Evolutionary conservation across 2,329 filamentous ascomycete genomes (phyloP).

Genomic region (Plectosphaerella plurivora): DNA sequence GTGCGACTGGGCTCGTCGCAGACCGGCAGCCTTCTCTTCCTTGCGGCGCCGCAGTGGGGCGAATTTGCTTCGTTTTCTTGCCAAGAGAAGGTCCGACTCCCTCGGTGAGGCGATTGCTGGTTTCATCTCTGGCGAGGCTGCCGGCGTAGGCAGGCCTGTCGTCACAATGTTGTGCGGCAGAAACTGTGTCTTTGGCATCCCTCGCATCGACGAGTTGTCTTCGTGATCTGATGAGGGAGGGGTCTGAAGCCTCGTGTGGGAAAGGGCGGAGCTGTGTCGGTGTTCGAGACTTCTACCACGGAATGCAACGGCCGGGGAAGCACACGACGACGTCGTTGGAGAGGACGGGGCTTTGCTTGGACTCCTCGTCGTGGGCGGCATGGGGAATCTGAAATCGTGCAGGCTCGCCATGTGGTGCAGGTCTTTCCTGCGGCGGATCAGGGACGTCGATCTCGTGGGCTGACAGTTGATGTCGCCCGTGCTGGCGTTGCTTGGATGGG

Average conservation of each 20-base stretch:
- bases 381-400: conserved; percentile 31
- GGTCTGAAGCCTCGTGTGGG: conserved; percentile 21
- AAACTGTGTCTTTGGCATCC: conserved; percentile 3
- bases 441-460: conserved; percentile 8
- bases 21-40: conserved; percentile 11
- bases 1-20: conserved; percentile 22
- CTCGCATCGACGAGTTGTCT: conserved; percentile 16
- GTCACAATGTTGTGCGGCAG: conserved; percentile 8
- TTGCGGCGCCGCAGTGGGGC: conserved; percentile 7
- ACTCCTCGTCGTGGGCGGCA: conserved; percentile 21
- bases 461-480: conserved; percentile 1
- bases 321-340: conserved; percentile 2
- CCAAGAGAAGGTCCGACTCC: conserved; percentile 9
- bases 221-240: conserved; percentile 28
- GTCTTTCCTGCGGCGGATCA: conserved; percentile 4
- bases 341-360: conserved; percentile 16
- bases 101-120: conserved; percentile 19
- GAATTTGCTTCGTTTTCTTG: conserved; percentile 7
- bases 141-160: conserved; percentile 23
- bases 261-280: conserved; percentile 11
- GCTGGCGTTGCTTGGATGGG: conserved; percentile 9
- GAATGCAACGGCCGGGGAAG: conserved; percentile 2
- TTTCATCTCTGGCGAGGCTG: conserved; percentile 26
- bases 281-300: conserved; percentile 7
- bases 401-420: conserved; percentile 18